Percentiles rank a stretch among this genome's conserved stretches.
Evolutionary conservation across 441 rosid species (phyloP).

Genomic region (Hypseocharis bilobata): DNA sequence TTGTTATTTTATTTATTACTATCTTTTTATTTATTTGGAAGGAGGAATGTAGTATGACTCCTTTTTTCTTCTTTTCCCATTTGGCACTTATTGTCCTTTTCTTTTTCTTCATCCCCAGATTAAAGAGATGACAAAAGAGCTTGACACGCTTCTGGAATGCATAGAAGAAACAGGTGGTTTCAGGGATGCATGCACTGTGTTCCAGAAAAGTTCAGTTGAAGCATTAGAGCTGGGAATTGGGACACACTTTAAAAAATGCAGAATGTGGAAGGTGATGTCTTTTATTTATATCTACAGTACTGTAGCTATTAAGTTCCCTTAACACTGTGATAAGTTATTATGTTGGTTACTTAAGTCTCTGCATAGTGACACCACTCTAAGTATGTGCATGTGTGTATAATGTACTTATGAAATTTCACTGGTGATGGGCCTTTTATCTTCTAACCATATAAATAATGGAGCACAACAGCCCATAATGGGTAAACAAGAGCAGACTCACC

Average conservation of each 20-base stretch:
- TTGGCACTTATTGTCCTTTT: background rate
- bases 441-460: too few species aligned
- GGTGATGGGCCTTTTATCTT: too few species aligned
- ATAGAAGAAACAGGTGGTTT: constrained; percentile 77
- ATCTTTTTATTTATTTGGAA: constrained; percentile 6
- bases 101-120: constrained; percentile 37
- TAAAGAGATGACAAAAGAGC: constrained; percentile 66
- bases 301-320: background rate
- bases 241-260: constrained; percentile 51
- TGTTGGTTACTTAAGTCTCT: background rate
- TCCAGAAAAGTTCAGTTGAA: constrained; percentile 51
- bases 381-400: too few species aligned
- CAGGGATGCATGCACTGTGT: constrained; percentile 65
- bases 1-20: constrained; percentile 15
- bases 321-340: background rate
- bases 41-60: background rate
- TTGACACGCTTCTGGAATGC: constrained; percentile 61
- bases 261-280: constrained; percentile 50
- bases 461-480: too few species aligned
- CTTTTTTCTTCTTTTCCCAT: background rate
- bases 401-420: too few species aligned
- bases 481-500: too few species aligned
- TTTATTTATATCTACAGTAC: too few species aligned
- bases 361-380: too few species aligned
- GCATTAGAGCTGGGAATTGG: constrained; percentile 56